Conservation (phyloP, 108 stramenopile species). For the Pseudonitzschia multistriata region DNA sequence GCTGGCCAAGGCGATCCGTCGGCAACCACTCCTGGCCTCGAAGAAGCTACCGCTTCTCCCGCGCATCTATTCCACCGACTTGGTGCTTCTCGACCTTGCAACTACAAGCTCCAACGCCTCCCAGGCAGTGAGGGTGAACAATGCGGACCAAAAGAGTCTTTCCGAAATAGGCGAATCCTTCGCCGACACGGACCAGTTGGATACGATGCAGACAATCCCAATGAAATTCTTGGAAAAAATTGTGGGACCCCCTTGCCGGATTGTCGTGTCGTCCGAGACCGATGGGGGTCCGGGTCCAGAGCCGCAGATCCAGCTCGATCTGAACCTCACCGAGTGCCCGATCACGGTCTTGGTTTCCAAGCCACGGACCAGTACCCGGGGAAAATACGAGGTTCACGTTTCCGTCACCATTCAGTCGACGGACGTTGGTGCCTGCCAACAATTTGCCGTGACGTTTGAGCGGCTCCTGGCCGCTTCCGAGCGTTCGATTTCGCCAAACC, state of each 20-base stretch:
- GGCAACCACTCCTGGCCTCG: constrained; percentile 15
- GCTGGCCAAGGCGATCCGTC: constrained; percentile 34
- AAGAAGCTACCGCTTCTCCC: constrained; percentile 13
- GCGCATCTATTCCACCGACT: constrained; percentile 13
- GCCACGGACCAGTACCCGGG: not conserved
- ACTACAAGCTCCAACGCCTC: not conserved
- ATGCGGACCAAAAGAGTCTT: constrained; percentile 5
- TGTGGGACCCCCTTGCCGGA: constrained; percentile 25
- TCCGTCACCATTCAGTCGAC: constrained; percentile 28
- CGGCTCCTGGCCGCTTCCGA: not conserved
- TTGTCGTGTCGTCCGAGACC: constrained; percentile 28
- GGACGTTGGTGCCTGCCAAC: constrained; percentile 31
- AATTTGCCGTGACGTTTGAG: constrained; percentile 44
- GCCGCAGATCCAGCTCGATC: constrained; percentile 16
- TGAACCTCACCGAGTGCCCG: constrained; percentile 21
- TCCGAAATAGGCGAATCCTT: not conserved
- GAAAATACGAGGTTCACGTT: not conserved
- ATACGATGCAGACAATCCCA: not conserved
- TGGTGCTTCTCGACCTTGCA: constrained; percentile 8
- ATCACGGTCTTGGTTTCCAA: not conserved
- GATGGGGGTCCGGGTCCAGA: not conserved
- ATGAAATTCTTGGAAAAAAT: not conserved
- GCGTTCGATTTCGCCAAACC: too few species aligned
- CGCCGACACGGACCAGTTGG: not conserved
- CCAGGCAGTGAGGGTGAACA: constrained; percentile 7